Base-by-base conservation (phyloP, 1,139 yeast genomes). In the Sugiyamaella grinbergsii region DNA sequence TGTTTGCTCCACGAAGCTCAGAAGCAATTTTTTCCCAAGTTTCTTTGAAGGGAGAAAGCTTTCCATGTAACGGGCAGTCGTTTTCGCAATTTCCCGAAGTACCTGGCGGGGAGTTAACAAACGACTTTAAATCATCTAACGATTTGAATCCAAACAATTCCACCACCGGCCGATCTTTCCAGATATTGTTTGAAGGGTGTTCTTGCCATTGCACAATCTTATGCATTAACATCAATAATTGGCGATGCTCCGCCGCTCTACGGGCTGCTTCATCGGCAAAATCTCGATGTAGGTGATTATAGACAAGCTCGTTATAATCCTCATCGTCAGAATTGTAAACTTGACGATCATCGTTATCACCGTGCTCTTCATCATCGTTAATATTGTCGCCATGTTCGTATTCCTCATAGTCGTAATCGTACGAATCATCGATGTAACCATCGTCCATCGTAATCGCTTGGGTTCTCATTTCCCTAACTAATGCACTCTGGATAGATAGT, bases 341-440 rank as follows among this genome's bases (percentile, higher is more conserved):
- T 5, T 40, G 39, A 18, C 18, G 10, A 16, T 16, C 44, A 6
- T 28, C 36, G 40, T 32, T 24, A 20, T 44, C 40, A 16, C 33
- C 15, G 24, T 23, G 19, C 7, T 26, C 41, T 11, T 36, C 46
- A 19, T 46, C 46, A 8, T 22, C 47, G 18, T 36, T 18, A 8
- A 41, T 8, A 18, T 44, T 28, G 13, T 39, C 49, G 19, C 28
- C 51, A 28, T 32, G 3, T 13, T 48, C 47, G 13, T 38, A 15
- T 16, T 42, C 51, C 11, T 50, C 49, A 22, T 40, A 42, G 28
- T 40, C 51, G 20, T 20, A 33, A 8, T 16, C 42, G 19, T 20
- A n/a, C 18, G 10, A 48, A 18, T 22, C n/a, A 26, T 33, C 48
- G 11, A 8, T 28, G 18, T 32, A 20, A 31, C 13, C 24, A 19